These are phyloP conservation scores for Heliamphora pulchella DNA, from an alignment of 179 eudicot species.

Conservation along the genomic window DNA sequence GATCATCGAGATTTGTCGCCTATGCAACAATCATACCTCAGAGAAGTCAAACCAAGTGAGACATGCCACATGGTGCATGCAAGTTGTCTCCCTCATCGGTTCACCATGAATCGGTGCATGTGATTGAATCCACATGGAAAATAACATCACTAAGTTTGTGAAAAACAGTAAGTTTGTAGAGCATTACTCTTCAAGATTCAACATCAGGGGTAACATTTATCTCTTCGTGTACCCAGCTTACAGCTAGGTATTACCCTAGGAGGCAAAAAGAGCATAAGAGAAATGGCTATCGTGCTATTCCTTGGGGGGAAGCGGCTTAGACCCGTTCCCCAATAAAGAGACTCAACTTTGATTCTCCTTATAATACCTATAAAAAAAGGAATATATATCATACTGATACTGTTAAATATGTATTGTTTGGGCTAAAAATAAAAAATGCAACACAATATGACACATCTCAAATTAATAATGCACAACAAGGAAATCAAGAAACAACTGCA, in stretches of 20 bases:
- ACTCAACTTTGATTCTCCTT: too few species aligned
- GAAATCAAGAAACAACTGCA: background rate
- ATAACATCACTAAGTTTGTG: background rate
- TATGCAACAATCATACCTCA: too few species aligned
- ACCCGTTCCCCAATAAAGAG: background rate
- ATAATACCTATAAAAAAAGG: too few species aligned
- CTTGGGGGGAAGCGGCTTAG: background rate
- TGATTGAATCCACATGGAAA: background rate
- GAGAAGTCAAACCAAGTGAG: too few species aligned
- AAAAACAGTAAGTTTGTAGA: background rate
- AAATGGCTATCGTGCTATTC: background rate
- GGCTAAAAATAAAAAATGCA: background rate
- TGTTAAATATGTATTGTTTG: background rate
- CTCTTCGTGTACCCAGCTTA: background rate
- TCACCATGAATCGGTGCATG: background rate
- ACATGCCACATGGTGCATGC: too few species aligned
- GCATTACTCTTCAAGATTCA: background rate
- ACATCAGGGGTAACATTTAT: background rate
- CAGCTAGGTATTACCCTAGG: background rate
- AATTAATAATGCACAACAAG: background rate
- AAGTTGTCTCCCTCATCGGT: too few species aligned
- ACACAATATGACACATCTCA: background rate
- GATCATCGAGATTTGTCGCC: too few species aligned
- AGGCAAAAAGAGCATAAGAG: constrained; percentile 2
- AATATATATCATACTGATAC: background rate